Base-by-base conservation (phyloP, 768 basidiomycete species). In the Mycena leptocephala region DNA sequence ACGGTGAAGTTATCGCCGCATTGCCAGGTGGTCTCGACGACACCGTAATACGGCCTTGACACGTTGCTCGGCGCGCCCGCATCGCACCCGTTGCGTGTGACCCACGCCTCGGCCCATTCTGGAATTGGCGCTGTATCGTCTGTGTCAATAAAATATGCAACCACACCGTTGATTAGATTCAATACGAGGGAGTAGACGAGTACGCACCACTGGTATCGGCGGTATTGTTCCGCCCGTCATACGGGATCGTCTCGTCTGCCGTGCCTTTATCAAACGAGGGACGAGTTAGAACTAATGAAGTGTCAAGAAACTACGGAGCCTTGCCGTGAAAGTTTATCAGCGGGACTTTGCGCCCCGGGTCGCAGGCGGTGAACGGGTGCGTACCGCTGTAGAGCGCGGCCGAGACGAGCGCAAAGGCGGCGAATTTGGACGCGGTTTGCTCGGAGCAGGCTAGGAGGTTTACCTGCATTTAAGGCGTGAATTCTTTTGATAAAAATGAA, bases 401-500 rank as follows among this genome's bases (percentile, higher is more conserved):
- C 2, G 79, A 80, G 26, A 80, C 77, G 28, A 76, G 68, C 10
- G 79, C 79, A 37, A 80, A 80, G 22, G 79, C 79, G 10, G 79
- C 79, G 30, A 80, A 77, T 32, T 22, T 55, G 41, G 43, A 30
- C 14, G 69, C 76, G 1, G 53, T 77, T 8, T 53, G 55, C 2
- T 51, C 26, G 30, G 78, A 67, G 76, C 79, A 80, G 22, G 79
- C 79, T 24, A 80, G 76, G 20, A 79, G 67, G 63, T 80, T 79
- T 24, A 62, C 74, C 78, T 79, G 46, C 10, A 1, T 8, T 32
- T 58, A 28, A 14, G 35, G 28, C 14, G 24, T 22, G 30, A 26
- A 30, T 3, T 6, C 8, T 13, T 26, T 64, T 59, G 30, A 32
- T 53, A 14, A 8, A 30, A 59, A 35, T 28, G 30, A 26, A 20